A percentile compares a stretch with the other conserved stretches of the same genome.
These are phyloP conservation scores for Coprinopsis sp. DNA, from an alignment of 768 basidiomycete species.

Conservation along the genomic window DNA sequence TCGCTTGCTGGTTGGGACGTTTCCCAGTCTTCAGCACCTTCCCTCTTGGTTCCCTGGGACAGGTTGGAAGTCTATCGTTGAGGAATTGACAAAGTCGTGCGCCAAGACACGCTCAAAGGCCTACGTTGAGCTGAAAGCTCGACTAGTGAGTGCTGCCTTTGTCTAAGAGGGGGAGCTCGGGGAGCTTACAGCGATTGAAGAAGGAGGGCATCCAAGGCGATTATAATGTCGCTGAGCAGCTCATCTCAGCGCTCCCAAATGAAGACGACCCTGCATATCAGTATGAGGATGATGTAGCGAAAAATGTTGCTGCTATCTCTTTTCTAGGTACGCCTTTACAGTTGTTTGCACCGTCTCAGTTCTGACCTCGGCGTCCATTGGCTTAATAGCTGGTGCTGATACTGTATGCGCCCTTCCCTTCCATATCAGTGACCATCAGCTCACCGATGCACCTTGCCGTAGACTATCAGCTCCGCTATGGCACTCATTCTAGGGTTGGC, in stretches of 20 bases:
- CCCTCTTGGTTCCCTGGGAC: constrained; percentile 9
- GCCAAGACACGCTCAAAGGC: background rate
- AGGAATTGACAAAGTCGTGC: too few species aligned
- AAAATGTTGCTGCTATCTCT: background rate
- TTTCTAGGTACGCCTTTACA: constrained; percentile 1
- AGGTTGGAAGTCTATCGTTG: constrained; percentile 1
- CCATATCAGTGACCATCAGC: too few species aligned
- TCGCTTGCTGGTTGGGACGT: background rate
- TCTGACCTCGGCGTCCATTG: background rate
- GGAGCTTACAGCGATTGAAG: background rate
- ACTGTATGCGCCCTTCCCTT: too few species aligned
- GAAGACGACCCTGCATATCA: constrained; percentile 4
- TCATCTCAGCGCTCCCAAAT: constrained; percentile 3
- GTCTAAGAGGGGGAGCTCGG: too few species aligned
- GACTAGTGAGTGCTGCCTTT: constrained; percentile 3
- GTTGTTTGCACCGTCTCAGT: background rate
- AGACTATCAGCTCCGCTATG: constrained; percentile 1
- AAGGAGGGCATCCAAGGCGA: background rate
- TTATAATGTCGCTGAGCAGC: constrained; percentile 1
- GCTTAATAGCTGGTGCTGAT: constrained; percentile 3
- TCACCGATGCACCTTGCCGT: too few species aligned
- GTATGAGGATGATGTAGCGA: background rate
- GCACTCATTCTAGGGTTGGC: constrained; percentile 16
- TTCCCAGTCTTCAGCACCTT: constrained; percentile 3
- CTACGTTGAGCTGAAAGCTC: background rate